A percentile compares a stretch with the other conserved stretches of the same genome.
These are phyloP conservation scores for Sorghum bicolor DNA, from an alignment of 176 grass and related monocot species.

Conservation along the genomic window DNA sequence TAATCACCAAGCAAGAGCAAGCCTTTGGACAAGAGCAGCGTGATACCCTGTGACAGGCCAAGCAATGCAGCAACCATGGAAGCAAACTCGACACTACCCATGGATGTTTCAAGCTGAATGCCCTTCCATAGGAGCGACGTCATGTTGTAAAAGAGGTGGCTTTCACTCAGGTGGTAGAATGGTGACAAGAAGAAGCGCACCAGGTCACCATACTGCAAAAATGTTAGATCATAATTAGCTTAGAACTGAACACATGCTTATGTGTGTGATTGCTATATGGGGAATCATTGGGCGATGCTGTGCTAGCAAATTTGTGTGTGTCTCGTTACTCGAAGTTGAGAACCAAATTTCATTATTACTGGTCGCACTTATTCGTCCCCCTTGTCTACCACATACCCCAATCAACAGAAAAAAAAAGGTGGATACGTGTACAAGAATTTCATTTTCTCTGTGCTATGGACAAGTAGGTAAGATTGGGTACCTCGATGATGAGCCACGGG, in stretches of 20 bases:
- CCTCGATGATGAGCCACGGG: conserved; percentile 82
- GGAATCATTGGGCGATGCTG: background rate
- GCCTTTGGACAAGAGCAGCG: conserved; percentile 59
- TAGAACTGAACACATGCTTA: background rate
- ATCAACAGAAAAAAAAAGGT: background rate
- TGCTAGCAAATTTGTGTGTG: background rate
- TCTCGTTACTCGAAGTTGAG: background rate
- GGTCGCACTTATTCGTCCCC: background rate
- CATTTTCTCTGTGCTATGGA: background rate
- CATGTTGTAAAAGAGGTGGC: conserved; percentile 95
- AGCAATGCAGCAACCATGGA: conserved; percentile 75
- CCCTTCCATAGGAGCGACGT: conserved; percentile 96
- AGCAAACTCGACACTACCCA: conserved; percentile 74
- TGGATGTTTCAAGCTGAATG: conserved; percentile 76
- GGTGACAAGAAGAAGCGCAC: conserved; percentile 86
- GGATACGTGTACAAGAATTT: background rate
- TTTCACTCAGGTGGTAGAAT: conserved; percentile 81
- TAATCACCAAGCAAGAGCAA: conserved; percentile 51
- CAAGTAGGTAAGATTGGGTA: background rate
- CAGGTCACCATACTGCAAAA: conserved; percentile 65
- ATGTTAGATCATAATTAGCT: background rate
- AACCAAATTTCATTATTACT: background rate
- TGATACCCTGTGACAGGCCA: conserved; percentile 73
- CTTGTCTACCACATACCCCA: background rate
- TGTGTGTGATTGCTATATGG: background rate